Evolutionary conservation across 108 stramenopile genomes (phyloP).

Genomic region (Discostella pseudostelligera): DNA sequence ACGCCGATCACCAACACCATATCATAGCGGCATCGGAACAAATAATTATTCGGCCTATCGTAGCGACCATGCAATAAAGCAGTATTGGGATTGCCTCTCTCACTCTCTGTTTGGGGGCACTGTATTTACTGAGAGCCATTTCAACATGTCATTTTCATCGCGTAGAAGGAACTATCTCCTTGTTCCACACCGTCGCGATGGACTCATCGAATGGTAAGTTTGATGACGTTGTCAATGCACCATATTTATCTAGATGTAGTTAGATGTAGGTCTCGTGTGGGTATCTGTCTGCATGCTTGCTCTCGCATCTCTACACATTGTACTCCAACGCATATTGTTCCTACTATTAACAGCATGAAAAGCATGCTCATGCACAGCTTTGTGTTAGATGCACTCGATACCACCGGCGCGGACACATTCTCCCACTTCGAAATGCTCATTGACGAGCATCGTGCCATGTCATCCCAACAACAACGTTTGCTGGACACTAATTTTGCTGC

Average conservation of each 20-base stretch:
- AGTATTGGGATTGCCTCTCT: no score
- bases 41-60: no score
- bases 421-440: constrained; percentile 88
- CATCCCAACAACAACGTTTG: constrained; percentile 24
- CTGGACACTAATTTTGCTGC: constrained; percentile 11
- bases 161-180: constrained; percentile 88
- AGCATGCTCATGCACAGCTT: constrained; percentile 88
- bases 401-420: constrained; percentile 84
- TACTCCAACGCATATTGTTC: not conserved
- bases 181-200: constrained; percentile 87
- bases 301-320: not conserved
- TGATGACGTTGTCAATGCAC: no score
- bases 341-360: constrained; percentile 71
- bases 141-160: constrained; percentile 80
- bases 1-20: no score
- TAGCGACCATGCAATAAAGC: no score
- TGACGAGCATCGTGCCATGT: constrained; percentile 75
- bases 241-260: no score
- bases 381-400: constrained; percentile 83
- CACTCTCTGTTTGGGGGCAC: no score
- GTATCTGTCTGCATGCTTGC: not conserved
- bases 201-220: constrained; percentile 86
- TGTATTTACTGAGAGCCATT: no score
- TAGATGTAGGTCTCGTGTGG: not conserved
- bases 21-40: no score